Base-by-base conservation (phyloP, 345 rosid species). In the Laguncularia racemosa region DNA sequence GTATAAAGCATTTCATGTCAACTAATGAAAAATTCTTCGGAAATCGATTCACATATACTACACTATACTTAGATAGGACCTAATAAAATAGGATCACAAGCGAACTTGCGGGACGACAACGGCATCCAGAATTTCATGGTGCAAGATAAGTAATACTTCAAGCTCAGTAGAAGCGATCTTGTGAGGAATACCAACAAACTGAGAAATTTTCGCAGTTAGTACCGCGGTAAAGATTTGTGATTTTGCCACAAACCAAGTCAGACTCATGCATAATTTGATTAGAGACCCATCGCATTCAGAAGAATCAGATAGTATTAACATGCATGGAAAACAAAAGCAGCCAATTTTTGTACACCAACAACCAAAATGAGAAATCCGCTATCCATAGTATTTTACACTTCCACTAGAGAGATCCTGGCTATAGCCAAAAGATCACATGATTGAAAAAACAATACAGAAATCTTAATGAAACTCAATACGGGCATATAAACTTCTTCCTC, bases 141-240 rank as follows among this genome's bases (percentile, higher is more conserved):
- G 99, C 47, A 97, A 79, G 67, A 95, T 81, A 60, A 95, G 92
- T 16, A 95, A 74, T 47, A 85, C 97, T 81, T 93, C 99, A 52
- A 93, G 83, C 72, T 93, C 99, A 45, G 97, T 97, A 45, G 97
- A 97, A 56, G 99, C 99, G 65, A 93, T 84, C 99, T 93, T 16
- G 57, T 28, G 40, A 16, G 23, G 17, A 53, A 28, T 16, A 53
- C 14, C 16, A 18, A 33, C 12, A 12, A 53, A 26, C 21, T 19
- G 16, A 44, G 40, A 44, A 26, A 53, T 26, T 26, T 15, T 17
- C n/a, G 18, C 21, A 11, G 44, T n/a, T 40, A 15, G 44, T 0
- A 6, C 20, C 21, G 13, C 16, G 16, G 26, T 16, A 1, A 20
- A 50, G 20, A 16, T 7, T 14, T n/a, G n/a, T n/a, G n/a, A n/a